Conservation (phyloP, 805 yeast species). For the Danielia oregonensis region DNA sequence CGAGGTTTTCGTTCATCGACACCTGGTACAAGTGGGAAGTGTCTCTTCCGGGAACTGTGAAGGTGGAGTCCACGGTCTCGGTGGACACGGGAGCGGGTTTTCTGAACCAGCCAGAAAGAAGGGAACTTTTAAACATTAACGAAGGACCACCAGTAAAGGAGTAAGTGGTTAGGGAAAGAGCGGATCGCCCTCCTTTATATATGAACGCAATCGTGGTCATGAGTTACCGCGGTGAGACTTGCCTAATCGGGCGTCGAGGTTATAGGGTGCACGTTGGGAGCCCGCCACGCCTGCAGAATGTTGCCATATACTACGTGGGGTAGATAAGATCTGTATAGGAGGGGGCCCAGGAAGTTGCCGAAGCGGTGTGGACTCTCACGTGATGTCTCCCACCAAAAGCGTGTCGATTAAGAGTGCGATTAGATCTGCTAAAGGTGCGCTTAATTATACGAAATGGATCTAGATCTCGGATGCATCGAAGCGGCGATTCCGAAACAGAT, state of each 20-base stretch:
- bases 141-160: neutral
- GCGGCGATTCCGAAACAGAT: no score
- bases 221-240: neutral
- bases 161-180: neutral
- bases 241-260: neutral
- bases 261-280: no score
- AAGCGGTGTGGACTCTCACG: no score
- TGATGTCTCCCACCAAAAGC: no score
- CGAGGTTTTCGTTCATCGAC: constrained; percentile 32
- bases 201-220: neutral
- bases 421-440: no score
- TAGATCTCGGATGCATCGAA: no score
- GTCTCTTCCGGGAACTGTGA: constrained; percentile 26
- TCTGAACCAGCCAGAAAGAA: constrained; percentile 12
- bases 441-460: no score
- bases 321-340: no score
- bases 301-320: no score
- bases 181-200: constrained; percentile 1
- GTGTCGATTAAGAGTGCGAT: no score
- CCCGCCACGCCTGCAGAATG: no score
- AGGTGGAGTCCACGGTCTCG: constrained; percentile 20
- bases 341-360: no score
- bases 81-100: constrained; percentile 6
- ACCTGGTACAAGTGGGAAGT: constrained; percentile 27
- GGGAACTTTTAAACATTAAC: constrained; percentile 10